These are phyloP conservation scores for Apiospora rasikravindrae DNA, from an alignment of 2,329 filamentous ascomycete species.

Conservation along the genomic window DNA sequence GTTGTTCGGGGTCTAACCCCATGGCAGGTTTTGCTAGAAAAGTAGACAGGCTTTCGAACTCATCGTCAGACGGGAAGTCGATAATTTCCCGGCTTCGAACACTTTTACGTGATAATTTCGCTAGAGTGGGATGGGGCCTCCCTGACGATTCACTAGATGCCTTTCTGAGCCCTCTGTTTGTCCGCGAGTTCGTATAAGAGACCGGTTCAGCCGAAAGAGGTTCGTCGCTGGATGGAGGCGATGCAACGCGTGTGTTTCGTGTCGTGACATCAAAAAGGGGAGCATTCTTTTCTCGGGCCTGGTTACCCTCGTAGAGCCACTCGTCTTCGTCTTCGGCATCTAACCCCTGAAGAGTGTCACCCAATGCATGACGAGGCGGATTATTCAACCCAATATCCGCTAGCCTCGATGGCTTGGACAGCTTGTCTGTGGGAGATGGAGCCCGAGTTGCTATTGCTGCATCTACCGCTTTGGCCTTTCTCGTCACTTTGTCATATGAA, in stretches of 20 bases:
- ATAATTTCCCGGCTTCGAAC: constrained; percentile 40
- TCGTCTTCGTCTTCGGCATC: neutral
- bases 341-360: neutral
- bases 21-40: neutral
- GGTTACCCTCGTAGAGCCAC: neutral
- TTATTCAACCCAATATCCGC: neutral
- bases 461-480: neutral
- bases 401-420: neutral
- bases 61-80: constrained; percentile 36
- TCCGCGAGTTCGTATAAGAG: neutral
- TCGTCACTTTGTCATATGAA: neutral
- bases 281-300: neutral
- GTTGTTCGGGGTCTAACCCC: neutral
- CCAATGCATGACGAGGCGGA: neutral
- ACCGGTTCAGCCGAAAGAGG: neutral
- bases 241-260: neutral
- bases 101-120: constrained; percentile 34
- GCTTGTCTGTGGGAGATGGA: neutral
- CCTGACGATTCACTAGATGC: neutral
- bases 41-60: constrained; percentile 22
- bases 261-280: neutral
- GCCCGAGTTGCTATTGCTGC: neutral
- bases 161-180: neutral
- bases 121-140: constrained; percentile 36
- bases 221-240: neutral